Conservation (phyloP, 106 monocot genomes). For the Platanthera guangdongensis region DNA sequence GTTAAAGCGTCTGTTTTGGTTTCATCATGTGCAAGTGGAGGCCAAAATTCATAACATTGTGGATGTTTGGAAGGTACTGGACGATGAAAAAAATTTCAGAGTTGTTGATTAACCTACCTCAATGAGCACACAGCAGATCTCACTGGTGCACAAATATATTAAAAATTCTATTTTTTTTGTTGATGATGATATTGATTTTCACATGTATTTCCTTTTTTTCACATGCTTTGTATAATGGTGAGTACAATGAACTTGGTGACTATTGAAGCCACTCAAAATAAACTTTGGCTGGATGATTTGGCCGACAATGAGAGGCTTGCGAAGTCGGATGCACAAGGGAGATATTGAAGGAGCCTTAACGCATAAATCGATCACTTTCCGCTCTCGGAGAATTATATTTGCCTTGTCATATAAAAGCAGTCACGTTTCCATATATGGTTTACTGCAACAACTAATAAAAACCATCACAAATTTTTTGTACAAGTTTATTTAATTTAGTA, state of each 20-base stretch:
- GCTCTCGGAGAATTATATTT: constrained; percentile 74
- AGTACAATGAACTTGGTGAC: too few species aligned
- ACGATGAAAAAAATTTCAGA: constrained; percentile 70
- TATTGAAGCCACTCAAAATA: too few species aligned
- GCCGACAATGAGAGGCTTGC: too few species aligned
- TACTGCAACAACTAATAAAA: not conserved
- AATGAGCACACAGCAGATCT: constrained; percentile 94
- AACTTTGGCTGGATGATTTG: too few species aligned
- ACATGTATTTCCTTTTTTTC: too few species aligned
- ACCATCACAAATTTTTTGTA: not conserved
- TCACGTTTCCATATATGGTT: constrained; percentile 56
- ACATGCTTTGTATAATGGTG: too few species aligned
- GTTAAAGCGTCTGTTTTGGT: constrained; percentile 56
- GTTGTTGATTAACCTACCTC: constrained; percentile 78
- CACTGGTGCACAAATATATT: too few species aligned
- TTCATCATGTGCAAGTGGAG: constrained; percentile 66
- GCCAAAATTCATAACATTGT: constrained; percentile 59
- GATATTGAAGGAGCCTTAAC: constrained; percentile 54
- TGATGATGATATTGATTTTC: too few species aligned
- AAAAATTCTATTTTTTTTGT: too few species aligned
- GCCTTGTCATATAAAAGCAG: constrained; percentile 62
- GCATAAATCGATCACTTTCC: constrained; percentile 67
- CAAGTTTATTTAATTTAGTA: not conserved
- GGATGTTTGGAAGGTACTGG: constrained; percentile 73
- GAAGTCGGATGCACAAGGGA: constrained; percentile 77